Conservation (phyloP, 495 filamentous ascomycete genomes). For the Cercophora newfieldiana region DNA sequence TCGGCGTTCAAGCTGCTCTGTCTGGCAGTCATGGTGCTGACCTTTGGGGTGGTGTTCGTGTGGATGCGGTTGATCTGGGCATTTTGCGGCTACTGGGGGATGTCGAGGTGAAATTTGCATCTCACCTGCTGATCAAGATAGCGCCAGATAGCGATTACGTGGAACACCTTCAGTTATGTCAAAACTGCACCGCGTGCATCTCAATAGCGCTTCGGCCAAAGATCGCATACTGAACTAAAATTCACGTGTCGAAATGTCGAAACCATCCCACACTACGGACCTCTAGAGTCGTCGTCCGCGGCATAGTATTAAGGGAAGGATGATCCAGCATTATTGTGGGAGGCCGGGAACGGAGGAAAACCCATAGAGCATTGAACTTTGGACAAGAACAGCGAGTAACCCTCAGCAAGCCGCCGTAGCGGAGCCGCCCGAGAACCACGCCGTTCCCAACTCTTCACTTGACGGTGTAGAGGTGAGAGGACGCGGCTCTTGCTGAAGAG, state of each 20-base stretch:
- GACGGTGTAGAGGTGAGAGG: constrained; percentile 32
- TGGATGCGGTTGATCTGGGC: no score
- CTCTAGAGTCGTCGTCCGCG: constrained; percentile 30
- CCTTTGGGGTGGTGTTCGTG: no score
- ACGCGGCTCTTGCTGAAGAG: constrained; percentile 13
- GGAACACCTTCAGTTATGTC: no score
- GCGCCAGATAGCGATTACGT: no score
- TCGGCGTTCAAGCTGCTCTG: no score
- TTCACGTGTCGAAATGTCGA: constrained; percentile 28
- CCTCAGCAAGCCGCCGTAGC: constrained; percentile 41
- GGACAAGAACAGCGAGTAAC: constrained; percentile 24
- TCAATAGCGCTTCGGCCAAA: neutral
- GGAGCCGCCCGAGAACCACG: constrained; percentile 29
- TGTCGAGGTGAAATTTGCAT: no score
- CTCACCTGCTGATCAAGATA: no score
- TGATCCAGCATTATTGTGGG: constrained; percentile 33
- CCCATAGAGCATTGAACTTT: constrained; percentile 25
- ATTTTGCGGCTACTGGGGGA: no score
- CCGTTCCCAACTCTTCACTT: constrained; percentile 27
- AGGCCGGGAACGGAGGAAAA: constrained; percentile 44
- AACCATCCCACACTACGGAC: constrained; percentile 38
- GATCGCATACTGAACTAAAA: neutral
- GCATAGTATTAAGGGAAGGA: constrained; percentile 27
- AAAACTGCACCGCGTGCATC: no score
- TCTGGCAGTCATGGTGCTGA: no score